Conservation (phyloP, 2,329 filamentous ascomycete genomes). For the Fusarium tjaetaba region DNA sequence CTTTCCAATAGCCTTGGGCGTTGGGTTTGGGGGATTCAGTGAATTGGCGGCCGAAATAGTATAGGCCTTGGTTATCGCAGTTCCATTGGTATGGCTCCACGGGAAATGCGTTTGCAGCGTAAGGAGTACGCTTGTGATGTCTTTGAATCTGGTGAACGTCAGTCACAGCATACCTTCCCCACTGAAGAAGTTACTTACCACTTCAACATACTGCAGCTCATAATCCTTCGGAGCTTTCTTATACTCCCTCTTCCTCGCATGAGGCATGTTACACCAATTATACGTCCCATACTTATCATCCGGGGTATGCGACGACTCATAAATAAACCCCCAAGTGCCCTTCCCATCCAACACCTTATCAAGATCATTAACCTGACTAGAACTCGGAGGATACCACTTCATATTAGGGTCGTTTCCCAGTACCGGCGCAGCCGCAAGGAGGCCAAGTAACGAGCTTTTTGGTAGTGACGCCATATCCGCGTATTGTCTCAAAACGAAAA, state of each 20-base stretch:
- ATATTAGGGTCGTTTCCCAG: conserved; percentile 49
- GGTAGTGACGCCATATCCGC: conserved; percentile 22
- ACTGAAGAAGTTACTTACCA: conserved; percentile 58
- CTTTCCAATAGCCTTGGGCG: conserved; percentile 71
- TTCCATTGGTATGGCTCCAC: conserved; percentile 77
- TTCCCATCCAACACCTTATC: conserved; percentile 63
- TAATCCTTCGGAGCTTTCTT: conserved; percentile 63
- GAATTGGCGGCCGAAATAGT: conserved; percentile 72
- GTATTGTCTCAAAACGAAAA: conserved; percentile 21
- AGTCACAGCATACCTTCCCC: accelerated
- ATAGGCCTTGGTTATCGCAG: conserved; percentile 76
- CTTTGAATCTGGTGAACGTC: conserved; percentile 70
- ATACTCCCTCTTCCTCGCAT: conserved; percentile 76
- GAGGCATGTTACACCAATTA: conserved; percentile 91
- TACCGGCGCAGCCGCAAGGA: conserved; percentile 23
- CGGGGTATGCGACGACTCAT: conserved; percentile 71
- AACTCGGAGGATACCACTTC: conserved; percentile 67
- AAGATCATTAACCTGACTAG: conserved; percentile 69
- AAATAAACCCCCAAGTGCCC: conserved; percentile 79
- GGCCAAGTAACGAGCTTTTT: conserved; percentile 14
- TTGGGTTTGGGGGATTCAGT: conserved; percentile 53
- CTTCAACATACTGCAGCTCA: conserved; percentile 77
- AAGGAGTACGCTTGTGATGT: conserved; percentile 87
- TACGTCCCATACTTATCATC: conserved; percentile 69
- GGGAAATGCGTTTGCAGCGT: conserved; percentile 80